Evolutionary conservation across 2,329 filamentous ascomycete species (phyloP), one percentile per base, ranked within the genome.

Genomic region (Hypoxylon sp.): DNA sequence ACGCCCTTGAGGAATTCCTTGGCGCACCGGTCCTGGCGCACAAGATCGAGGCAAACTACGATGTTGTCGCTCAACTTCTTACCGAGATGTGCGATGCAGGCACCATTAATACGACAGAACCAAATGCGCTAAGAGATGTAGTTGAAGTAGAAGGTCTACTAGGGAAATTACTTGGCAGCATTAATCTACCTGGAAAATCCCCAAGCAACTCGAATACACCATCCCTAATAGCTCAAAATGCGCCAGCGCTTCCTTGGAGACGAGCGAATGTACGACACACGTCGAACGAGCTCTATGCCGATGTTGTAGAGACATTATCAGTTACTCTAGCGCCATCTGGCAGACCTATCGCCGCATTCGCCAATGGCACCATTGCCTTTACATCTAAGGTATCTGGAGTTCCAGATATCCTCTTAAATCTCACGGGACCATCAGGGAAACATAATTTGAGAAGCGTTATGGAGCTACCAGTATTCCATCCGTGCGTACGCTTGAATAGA

Each of bases 21-120:
- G 94, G 95, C 65, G 90, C 93, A 50, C 96, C 96, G 13, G 82
- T 99, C 53, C 84, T 98, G 63, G 91, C 94, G 19, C 88, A 87
- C 77, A 97, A 96, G 83, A 91, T 99, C 71, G 94, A 98, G 80
- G 87, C 85, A 73, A 94, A 89, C 80, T 98, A 98, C 81, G 93
- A 98, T 88, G 91, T 98, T 29, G 92, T 97, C 35, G 94, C 94
- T 17, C 96, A 99, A 82, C 83, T 99, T 27, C 85, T 98, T 65
- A 93, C 91, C 68, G 96, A 99, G 82, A 97, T 99, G 92, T 98
- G 96, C 79, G 96, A 99, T 84, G 93, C 91, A 44, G 96, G 96
- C 15, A 87, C 90, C n/a, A 87, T 98, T 37, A 92, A 88, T 76
- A 97, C 93, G 62, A 98, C 95, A 0, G 96, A 99, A 79, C 92